These are phyloP conservation scores for Pyrrhoderma noxium DNA, from an alignment of 1,284 basidiomycete species.

Conservation along the genomic window DNA sequence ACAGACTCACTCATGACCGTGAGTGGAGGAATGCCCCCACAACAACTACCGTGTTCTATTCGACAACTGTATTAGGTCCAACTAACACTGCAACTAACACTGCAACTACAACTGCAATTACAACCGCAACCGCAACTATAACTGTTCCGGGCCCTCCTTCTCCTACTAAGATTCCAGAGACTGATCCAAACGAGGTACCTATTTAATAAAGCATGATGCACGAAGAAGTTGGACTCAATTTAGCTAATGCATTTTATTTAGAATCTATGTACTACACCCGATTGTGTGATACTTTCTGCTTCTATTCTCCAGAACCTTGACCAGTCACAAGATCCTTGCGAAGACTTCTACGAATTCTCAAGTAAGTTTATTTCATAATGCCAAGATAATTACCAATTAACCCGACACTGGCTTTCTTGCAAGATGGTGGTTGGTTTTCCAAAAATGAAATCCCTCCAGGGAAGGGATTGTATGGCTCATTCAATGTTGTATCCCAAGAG, in stretches of 20 bases:
- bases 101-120: too few relatives aligned
- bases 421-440: conserved; percentile 79
- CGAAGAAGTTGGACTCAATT: not conserved
- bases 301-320: conserved; percentile 81
- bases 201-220: conserved; percentile 25
- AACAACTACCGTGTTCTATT: conserved; percentile 20
- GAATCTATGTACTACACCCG: conserved; percentile 67
- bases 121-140: conserved; percentile 29
- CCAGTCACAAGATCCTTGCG: conserved; percentile 82
- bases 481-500: conserved; percentile 52
- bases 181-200: conserved; percentile 39
- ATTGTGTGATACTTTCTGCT: conserved; percentile 82
- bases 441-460: conserved; percentile 79
- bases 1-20: conserved; percentile 55
- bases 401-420: not conserved
- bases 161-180: conserved; percentile 27
- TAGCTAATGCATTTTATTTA: conserved; percentile 23
- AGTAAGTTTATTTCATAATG: conserved; percentile 42
- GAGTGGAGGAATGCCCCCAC: conserved; percentile 24
- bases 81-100: conserved; percentile 33
- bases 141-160: conserved; percentile 29
- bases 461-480: conserved; percentile 62
- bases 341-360: conserved; percentile 90
- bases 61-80: conserved; percentile 26
- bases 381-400: not conserved